phyloP scores from a whole-genome alignment of 2,329 filamentous ascomycete species.

The Alternaria viburni region DNA sequence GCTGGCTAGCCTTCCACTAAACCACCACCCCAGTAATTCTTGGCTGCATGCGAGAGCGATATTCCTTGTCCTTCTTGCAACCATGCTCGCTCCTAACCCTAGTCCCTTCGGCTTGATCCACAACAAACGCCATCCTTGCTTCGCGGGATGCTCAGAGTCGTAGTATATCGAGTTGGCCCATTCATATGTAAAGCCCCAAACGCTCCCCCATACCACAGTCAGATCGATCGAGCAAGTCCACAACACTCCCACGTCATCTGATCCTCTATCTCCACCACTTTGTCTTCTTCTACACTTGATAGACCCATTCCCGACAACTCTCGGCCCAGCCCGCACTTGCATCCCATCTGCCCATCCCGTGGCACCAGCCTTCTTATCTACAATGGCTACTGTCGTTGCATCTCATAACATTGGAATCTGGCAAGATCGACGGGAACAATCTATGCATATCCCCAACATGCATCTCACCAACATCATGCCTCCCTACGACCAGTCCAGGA shows the following conservation, averaged over 20 bases:
- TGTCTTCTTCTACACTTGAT: conserved; percentile 25
- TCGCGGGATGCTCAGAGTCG: conserved; percentile 35
- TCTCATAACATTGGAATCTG: conserved; percentile 44
- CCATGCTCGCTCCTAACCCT: conserved; percentile 39
- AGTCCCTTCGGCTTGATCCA: conserved; percentile 37
- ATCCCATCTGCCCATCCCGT: conserved; percentile 21
- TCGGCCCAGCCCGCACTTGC: conserved; percentile 34
- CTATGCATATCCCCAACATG: conserved; percentile 40
- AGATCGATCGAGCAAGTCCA: conserved; percentile 33
- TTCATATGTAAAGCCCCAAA: conserved; percentile 46
- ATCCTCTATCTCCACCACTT: conserved; percentile 26
- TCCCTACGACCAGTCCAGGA: conserved; percentile 39
- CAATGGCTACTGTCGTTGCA: conserved; percentile 48
- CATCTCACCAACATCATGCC: conserved; percentile 38
- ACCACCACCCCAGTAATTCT: conserved; percentile 40
- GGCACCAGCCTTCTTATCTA: conserved; percentile 29
- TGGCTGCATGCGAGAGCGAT: conserved; percentile 44
- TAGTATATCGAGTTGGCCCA: conserved; percentile 31
- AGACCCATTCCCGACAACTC: conserved; percentile 27
- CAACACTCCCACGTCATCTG: conserved; percentile 41
- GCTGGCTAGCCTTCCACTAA: conserved; percentile 38
- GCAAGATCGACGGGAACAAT: conserved; percentile 41
- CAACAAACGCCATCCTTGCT: conserved; percentile 45
- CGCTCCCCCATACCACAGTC: conserved; percentile 34
- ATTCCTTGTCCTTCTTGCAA: conserved; percentile 42